phyloP scores from a whole-genome alignment of 2,329 filamentous ascomycete species.

The Thelonectria blattea region DNA sequence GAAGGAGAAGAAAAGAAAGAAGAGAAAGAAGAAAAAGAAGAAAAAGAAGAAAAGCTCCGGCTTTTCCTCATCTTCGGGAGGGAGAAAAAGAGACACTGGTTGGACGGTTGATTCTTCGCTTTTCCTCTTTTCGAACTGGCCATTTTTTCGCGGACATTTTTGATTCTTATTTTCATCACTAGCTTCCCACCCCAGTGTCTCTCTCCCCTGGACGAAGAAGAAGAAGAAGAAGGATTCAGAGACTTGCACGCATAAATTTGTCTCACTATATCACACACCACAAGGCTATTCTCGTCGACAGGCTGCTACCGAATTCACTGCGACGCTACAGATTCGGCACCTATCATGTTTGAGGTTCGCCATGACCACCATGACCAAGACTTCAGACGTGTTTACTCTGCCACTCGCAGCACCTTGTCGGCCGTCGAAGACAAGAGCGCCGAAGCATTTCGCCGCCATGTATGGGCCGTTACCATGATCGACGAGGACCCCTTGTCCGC shows the following conservation, averaged over 20 bases:
- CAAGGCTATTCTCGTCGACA: background rate
- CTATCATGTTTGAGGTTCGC: slow-evolving; percentile 37
- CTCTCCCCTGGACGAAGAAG: background rate
- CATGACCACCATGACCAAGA: slow-evolving; percentile 37
- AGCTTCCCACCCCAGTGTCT: background rate
- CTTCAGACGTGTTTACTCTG: slow-evolving; percentile 37
- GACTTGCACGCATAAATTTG: slow-evolving; percentile 12
- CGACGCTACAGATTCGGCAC: background rate
- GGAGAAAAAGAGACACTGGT: background rate
- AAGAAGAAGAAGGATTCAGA: too few species aligned
- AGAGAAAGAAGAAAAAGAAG: background rate
- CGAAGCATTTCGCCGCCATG: slow-evolving; percentile 37
- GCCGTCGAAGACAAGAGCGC: slow-evolving; percentile 37
- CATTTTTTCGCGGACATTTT: background rate
- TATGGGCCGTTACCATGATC: slow-evolving; percentile 38
- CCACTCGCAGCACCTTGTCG: slow-evolving; percentile 37
- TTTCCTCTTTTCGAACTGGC: background rate
- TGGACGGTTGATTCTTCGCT: background rate
- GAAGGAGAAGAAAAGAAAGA: background rate
- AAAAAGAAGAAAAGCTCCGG: background rate
- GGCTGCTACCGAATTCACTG: background rate
- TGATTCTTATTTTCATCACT: background rate
- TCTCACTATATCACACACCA: slow-evolving; percentile 8
- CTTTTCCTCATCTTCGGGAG: background rate
- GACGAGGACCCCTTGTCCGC: slow-evolving; percentile 34